phyloP scores from a whole-genome alignment of 1,284 basidiomycete species.

The Sanguinoderma infundibulare region DNA sequence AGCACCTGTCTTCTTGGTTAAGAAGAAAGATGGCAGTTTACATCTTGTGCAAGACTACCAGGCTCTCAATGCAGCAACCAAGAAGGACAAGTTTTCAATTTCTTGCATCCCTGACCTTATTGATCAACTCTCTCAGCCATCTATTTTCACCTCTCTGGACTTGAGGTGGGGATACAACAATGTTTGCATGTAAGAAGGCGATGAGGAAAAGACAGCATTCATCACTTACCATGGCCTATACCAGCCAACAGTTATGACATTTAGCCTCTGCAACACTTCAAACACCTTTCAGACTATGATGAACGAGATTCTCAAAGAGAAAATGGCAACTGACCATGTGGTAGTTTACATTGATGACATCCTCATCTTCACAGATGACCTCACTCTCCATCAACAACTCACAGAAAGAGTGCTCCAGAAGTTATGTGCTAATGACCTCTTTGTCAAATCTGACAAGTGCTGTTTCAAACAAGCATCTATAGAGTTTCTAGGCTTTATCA shows the following conservation, averaged over 20 bases:
- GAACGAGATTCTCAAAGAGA: slow-evolving; percentile 5
- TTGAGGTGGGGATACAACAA: slow-evolving; percentile 16
- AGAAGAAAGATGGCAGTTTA: no score
- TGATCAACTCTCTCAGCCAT: slow-evolving; percentile 1
- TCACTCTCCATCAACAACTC: slow-evolving; percentile 19
- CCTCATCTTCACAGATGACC: slow-evolving; percentile 8
- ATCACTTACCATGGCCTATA: slow-evolving; percentile 26
- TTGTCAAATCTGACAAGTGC: slow-evolving; percentile 42
- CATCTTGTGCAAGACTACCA: slow-evolving; percentile 40
- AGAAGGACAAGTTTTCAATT: slow-evolving; percentile 23
- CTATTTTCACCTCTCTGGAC: slow-evolving; percentile 11
- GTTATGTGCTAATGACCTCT: slow-evolving; percentile 35
- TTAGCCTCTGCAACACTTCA: slow-evolving; percentile 37
- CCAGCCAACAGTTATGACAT: slow-evolving; percentile 36
- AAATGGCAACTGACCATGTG: slow-evolving; percentile 5
- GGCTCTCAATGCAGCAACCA: slow-evolving; percentile 27
- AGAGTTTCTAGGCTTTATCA: slow-evolving; percentile 19
- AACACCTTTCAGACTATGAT: slow-evolving; percentile 21
- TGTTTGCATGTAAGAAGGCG: slow-evolving; percentile 13
- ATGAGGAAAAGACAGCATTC: slow-evolving; percentile 21
- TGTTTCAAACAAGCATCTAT: slow-evolving; percentile 34
- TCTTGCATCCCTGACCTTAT: slow-evolving; percentile 5
- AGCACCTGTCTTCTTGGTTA: no score
- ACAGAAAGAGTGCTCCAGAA: slow-evolving; percentile 34
- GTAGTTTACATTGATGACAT: slow-evolving; percentile 15